Evolutionary conservation across 495 filamentous ascomycete species (phyloP).

Genomic region (Aspergillus wentii): DNA sequence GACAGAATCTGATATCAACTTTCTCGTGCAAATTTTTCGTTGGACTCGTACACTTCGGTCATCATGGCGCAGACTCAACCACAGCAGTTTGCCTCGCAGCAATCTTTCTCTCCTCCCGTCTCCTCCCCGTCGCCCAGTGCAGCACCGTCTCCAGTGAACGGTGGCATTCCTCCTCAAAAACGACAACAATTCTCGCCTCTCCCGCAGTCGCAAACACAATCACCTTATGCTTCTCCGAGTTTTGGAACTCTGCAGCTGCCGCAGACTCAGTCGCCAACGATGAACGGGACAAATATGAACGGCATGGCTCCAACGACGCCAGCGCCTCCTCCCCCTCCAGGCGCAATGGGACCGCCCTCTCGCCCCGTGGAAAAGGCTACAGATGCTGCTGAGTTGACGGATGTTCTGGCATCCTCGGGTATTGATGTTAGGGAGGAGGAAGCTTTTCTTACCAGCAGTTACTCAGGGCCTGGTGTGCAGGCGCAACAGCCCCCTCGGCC

Average conservation of each 20-base stretch:
- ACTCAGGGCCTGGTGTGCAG: constrained; percentile 43
- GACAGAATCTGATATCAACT: constrained; percentile 8
- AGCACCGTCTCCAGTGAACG: constrained; percentile 37
- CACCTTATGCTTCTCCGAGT: constrained; percentile 47
- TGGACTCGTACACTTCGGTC: constrained; percentile 10
- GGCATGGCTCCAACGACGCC: constrained; percentile 25
- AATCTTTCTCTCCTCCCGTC: constrained; percentile 52
- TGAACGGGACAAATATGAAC: constrained; percentile 31
- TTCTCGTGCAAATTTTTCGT: constrained; percentile 1
- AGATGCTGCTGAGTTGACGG: constrained; percentile 68
- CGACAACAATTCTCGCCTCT: constrained; percentile 65
- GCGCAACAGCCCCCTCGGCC: constrained; percentile 38
- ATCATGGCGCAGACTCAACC: constrained; percentile 65
- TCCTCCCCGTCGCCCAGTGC: constrained; percentile 45
- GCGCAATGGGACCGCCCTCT: constrained; percentile 77
- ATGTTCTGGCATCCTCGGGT: constrained; percentile 73
- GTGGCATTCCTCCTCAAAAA: constrained; percentile 50
- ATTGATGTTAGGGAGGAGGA: constrained; percentile 84
- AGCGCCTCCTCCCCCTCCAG: constrained; percentile 35
- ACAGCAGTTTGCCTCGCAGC: constrained; percentile 42
- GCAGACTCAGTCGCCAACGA: constrained; percentile 21
- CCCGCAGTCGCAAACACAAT: constrained; percentile 45
- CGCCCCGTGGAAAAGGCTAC: constrained; percentile 63
- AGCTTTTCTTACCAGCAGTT: constrained; percentile 59
- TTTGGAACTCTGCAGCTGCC: constrained; percentile 41